Evolutionary conservation across 2,329 filamentous ascomycete genomes (phyloP), one percentile per base, ranked within the genome.

Genomic region (Trichothecium roseum): DNA sequence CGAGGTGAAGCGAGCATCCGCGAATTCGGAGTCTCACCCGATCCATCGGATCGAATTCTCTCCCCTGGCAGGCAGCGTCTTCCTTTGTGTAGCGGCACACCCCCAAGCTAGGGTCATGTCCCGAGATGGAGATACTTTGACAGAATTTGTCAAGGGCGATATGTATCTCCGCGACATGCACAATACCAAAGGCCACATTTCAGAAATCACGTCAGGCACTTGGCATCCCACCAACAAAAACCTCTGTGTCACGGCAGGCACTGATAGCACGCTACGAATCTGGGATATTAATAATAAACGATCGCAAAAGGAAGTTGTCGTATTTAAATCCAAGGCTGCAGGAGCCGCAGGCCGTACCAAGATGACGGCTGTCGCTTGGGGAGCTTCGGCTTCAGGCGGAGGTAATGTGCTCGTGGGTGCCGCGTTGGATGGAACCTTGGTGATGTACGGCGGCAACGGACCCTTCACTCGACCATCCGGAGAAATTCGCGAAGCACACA

Each of bases 151-250:
- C 46, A 98, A 98, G 61, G 91, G 91, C 31, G 91, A 98, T 55
- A 96, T 96, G 88, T 98, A 98, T 51, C 63, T 98, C 45, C 75
- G 89, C 37, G 91, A 98, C 56, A 93, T 96, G 82, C 77, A 95
- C 59, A 88, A 96, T 55, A 98, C 91, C 4, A 96, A 95, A 55
- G 91, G 91, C 2, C 91, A 98, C 59, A 79, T 95, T 35, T 88
- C 88, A 4, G 91, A 95, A 58, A 75, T 95, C 28, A 87, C 86
- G 4, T 83, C 81, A 16, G 89, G 85, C 16, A 82, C 81, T 28
- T 98, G 91, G 91, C 85, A 89, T 57, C 91, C 91, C 1, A 79
- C 78, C 3, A 80, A 95, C 54, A 79, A 72, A 50, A 87, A 94
- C 45, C 49, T 88, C 1, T 93, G 86, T 53, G 80, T 89, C 18